Percentiles rank a stretch among this genome's conserved stretches.
Evolutionary conservation across 1,284 basidiomycete genomes (phyloP).

Genomic region (Coniferiporia sulphurascens): DNA sequence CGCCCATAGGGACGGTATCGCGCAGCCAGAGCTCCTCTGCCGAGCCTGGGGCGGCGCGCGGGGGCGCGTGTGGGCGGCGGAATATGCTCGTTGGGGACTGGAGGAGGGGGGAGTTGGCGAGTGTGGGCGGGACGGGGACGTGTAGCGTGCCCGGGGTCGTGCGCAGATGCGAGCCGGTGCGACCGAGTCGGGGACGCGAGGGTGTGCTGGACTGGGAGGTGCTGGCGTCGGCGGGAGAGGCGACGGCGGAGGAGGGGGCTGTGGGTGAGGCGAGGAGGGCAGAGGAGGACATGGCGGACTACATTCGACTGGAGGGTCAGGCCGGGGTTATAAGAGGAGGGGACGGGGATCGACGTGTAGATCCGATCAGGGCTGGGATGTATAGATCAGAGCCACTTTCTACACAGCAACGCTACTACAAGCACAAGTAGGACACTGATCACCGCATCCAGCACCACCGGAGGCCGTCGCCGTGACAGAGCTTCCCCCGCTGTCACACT

Average conservation of each 20-base stretch:
- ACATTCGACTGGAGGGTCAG: not conserved
- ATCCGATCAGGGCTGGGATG: not conserved
- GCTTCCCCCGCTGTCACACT: not conserved
- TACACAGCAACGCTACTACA: slow-evolving; percentile 19
- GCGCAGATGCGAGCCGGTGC: not conserved
- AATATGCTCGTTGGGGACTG: slow-evolving; percentile 46
- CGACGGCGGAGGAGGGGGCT: not conserved
- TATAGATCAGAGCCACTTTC: slow-evolving; percentile 19
- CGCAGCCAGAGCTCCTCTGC: slow-evolving; percentile 55
- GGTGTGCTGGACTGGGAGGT: not conserved
- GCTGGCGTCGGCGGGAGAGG: not conserved
- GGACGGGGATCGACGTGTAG: not conserved
- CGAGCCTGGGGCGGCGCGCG: slow-evolving; percentile 34
- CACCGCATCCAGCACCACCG: slow-evolving; percentile 19
- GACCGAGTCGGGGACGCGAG: not conserved
- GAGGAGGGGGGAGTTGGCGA: slow-evolving; percentile 48
- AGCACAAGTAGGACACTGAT: slow-evolving; percentile 20
- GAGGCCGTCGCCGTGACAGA: slow-evolving; percentile 14
- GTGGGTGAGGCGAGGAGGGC: not conserved
- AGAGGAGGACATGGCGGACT: not conserved
- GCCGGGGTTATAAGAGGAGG: slow-evolving; percentile 9
- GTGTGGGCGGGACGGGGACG: slow-evolving; percentile 52
- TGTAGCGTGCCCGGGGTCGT: slow-evolving; percentile 8
- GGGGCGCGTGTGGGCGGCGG: slow-evolving; percentile 30
- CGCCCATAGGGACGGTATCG: slow-evolving; percentile 46